Percentiles rank a stretch among this genome's conserved stretches.
Conservation (phyloP, 2,329 filamentous ascomycete species). For the Fusarium tupiense region DNA sequence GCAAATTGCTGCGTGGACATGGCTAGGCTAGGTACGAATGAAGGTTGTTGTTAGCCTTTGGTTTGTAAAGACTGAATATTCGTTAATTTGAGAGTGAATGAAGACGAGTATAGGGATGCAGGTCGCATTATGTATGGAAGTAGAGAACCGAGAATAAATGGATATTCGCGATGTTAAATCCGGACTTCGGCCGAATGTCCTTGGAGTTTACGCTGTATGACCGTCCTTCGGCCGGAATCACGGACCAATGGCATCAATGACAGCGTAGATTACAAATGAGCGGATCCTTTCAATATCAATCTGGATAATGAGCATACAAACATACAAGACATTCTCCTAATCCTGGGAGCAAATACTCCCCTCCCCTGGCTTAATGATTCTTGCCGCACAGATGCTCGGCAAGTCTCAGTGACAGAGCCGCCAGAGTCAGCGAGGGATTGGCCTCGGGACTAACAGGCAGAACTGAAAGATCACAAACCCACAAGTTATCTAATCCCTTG, state of each 20-base stretch:
- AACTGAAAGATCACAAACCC: conserved; percentile 29
- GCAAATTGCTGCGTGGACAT: neutral
- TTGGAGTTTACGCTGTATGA: neutral
- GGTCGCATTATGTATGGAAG: neutral
- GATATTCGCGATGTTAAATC: neutral
- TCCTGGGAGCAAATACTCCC: fast-evolving
- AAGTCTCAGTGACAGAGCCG: conserved; percentile 22
- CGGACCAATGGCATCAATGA: neutral
- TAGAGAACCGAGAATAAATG: neutral
- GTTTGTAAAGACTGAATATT: no score
- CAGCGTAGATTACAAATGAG: neutral
- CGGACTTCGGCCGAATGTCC: conserved; percentile 10
- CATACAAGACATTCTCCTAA: fast-evolving
- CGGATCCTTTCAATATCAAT: neutral
- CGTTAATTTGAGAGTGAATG: fast-evolving
- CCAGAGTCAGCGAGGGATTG: conserved; percentile 22
- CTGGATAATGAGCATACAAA: neutral
- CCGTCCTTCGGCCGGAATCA: neutral
- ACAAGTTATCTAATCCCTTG: conserved; percentile 18
- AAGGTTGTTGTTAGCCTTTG: no score
- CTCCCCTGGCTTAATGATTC: neutral
- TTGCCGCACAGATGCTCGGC: conserved; percentile 9
- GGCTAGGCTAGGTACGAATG: no score
- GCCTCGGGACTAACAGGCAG: conserved; percentile 27
- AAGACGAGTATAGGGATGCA: fast-evolving